Conservation (phyloP, 306 rosid genomes). For the Rubus idaeus region DNA sequence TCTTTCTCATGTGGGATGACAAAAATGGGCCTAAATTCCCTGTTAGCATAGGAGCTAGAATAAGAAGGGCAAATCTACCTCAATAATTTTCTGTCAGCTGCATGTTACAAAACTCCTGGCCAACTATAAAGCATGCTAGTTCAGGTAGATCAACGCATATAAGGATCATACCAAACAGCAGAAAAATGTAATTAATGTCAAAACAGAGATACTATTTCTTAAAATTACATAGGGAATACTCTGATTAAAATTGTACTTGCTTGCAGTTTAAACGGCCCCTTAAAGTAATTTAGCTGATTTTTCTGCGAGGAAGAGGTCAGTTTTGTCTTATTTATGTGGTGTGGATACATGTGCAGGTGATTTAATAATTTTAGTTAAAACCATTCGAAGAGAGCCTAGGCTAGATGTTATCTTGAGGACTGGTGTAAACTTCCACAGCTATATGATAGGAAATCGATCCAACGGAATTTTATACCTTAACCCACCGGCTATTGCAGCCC, state of each 20-base stretch:
- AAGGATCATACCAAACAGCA: not conserved
- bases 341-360: not conserved
- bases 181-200: not conserved
- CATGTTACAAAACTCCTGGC: not conserved
- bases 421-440: not conserved
- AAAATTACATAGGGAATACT: too few species aligned
- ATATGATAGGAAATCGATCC: not conserved
- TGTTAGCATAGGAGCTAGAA: slow-evolving; percentile 25
- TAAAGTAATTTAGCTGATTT: too few species aligned
- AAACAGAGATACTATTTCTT: too few species aligned
- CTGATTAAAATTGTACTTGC: too few species aligned
- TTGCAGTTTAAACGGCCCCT: too few species aligned
- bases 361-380: not conserved
- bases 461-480: slow-evolving; percentile 36
- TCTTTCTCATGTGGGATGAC: slow-evolving; percentile 94
- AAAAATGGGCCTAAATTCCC: slow-evolving; percentile 75
- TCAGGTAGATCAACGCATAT: not conserved
- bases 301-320: not conserved
- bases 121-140: not conserved
- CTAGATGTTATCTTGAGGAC: not conserved
- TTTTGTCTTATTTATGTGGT: not conserved
- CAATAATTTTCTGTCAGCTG: not conserved
- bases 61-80: not conserved
- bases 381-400: not conserved
- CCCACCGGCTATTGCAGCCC: slow-evolving; percentile 61